Base-by-base conservation (phyloP, 257 asterid genomes). In the Linderniella brevidens region DNA sequence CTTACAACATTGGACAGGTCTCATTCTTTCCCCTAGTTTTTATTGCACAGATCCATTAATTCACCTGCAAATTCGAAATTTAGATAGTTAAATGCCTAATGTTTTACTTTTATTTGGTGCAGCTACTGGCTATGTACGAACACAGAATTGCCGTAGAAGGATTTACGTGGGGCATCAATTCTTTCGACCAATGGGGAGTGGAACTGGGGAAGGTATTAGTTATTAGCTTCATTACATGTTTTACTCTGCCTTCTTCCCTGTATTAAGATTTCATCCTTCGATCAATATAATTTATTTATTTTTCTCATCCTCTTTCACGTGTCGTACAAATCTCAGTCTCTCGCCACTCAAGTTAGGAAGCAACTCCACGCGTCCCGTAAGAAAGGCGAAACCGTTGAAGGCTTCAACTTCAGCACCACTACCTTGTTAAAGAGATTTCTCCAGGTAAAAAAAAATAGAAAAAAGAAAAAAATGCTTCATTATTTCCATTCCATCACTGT, bases 171-270 rank as follows among this genome's bases (percentile, higher is more conserved):
- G 92, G 94, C 13, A 79, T 90, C 74, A 90, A 90, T 72, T 90
- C 99, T 46, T 90, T 90, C 40, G 99, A 90, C 66, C 99, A 90
- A 63, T 90, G 99, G 99, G 99, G 98, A 53, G 99, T 90, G 52
- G 96, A 90, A 59, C 49, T 90, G 61, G 99, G 99, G 61, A 85
- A 90, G 94, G 99, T 90, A 68, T 35, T 45, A 13, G 52, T 47
- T 18, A 29, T 44, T 6, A 25, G 32, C 32, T 25, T 25, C 32
- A 25, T 25, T 25, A 25, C 4, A 25, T 43, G 48, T 43, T 15
- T 17, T 43, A 9, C 44, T 41, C 32, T 10, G n/a, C n/a, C 37
- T 32, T 1, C 41, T 14, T 13, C 50, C 46, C 48, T 12, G 35
- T 52, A 6, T 48, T 11, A 48, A 38, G 59, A 57, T 16, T 60